Conservation (phyloP, 208 protist species). For the Trypanosoma brucei region DNA sequence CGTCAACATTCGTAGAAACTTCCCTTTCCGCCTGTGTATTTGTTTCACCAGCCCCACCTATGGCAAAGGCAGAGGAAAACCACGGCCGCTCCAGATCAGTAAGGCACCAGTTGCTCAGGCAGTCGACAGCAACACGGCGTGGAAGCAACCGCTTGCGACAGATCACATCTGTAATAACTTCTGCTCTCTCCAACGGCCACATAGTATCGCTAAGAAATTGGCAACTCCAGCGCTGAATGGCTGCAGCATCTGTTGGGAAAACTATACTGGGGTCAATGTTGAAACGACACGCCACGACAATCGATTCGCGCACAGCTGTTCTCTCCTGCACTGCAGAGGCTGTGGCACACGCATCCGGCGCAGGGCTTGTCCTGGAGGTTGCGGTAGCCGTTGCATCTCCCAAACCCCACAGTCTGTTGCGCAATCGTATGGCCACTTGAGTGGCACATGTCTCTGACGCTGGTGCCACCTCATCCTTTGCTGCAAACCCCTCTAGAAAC, state of each 20-base stretch:
- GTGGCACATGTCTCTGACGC: slow-evolving; percentile 63
- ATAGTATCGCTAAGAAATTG: slow-evolving; percentile 26
- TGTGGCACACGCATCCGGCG: not conserved
- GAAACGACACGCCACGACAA: slow-evolving; percentile 31
- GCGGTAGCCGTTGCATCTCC: not conserved
- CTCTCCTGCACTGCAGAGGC: not conserved
- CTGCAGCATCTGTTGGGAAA: slow-evolving; percentile 40
- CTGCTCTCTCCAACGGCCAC: slow-evolving; percentile 28
- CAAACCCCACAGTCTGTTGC: slow-evolving; percentile 21
- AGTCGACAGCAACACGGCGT: slow-evolving; percentile 43
- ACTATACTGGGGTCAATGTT: slow-evolving; percentile 58
- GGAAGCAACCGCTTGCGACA: slow-evolving; percentile 34
- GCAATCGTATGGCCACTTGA: slow-evolving; percentile 46
- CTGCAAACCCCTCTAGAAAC: slow-evolving; percentile 53
- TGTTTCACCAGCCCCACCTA: not conserved
- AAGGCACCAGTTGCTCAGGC: slow-evolving; percentile 53
- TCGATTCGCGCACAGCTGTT: slow-evolving; percentile 3
- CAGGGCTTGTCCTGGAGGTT: not conserved
- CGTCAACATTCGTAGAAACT: not conserved
- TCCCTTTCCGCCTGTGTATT: not conserved
- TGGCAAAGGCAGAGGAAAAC: slow-evolving; percentile 23
- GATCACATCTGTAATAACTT: slow-evolving; percentile 25
- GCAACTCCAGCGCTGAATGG: slow-evolving; percentile 48
- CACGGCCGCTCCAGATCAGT: slow-evolving; percentile 62
- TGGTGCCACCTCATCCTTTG: slow-evolving; percentile 38